phyloP scores from a whole-genome alignment of 192 early-diverging fungal species.

The Backusella australiensis region DNA sequence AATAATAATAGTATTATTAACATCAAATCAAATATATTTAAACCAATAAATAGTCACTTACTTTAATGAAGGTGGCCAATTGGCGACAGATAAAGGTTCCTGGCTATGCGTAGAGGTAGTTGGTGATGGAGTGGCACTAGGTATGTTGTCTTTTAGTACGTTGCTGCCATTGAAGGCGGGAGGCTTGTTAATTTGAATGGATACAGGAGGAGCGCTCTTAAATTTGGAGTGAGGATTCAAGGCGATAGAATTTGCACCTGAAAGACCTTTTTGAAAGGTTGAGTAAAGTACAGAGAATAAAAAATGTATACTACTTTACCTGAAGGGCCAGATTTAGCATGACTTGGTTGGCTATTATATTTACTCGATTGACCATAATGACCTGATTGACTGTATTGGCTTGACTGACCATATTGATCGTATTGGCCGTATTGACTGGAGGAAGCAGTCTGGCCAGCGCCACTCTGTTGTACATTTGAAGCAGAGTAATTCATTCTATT shows the following conservation, averaged over 20 bases:
- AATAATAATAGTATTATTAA: background rate
- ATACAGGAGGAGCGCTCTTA: background rate
- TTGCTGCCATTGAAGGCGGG: background rate
- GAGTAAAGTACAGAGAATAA: too few species aligned
- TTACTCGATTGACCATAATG: background rate
- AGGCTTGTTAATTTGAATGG: background rate
- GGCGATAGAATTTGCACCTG: background rate
- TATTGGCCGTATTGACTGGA: background rate
- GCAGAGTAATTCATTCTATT: background rate
- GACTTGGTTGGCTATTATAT: background rate
- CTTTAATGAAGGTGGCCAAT: conserved; percentile 29
- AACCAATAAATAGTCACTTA: conserved; percentile 1
- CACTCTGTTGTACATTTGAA: background rate
- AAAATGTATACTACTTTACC: background rate
- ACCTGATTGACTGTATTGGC: background rate
- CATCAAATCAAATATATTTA: background rate
- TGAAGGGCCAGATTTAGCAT: background rate
- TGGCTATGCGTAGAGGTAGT: background rate
- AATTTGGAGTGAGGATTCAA: background rate
- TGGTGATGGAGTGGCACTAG: background rate
- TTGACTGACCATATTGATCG: background rate
- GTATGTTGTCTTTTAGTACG: background rate
- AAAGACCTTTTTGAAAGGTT: background rate
- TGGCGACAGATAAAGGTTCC: background rate
- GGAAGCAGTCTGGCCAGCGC: background rate